These are phyloP conservation scores for Neurospora sp. DNA, from an alignment of 495 filamentous ascomycete genomes.

Conservation along the genomic window DNA sequence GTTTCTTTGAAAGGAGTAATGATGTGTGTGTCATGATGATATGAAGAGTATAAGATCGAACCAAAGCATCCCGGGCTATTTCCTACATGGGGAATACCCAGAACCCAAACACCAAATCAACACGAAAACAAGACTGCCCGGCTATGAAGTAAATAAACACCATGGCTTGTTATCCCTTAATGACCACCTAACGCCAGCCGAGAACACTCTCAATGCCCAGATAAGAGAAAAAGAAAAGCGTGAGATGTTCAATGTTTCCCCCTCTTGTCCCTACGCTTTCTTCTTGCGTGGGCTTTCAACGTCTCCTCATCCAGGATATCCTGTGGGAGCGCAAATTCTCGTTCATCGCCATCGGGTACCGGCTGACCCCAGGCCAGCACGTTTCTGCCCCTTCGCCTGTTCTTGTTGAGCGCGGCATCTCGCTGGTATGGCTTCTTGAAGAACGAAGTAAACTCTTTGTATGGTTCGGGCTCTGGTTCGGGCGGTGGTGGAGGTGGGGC, in stretches of 20 bases:
- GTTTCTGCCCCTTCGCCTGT: conserved; percentile 45
- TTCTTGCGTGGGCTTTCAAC: conserved; percentile 54
- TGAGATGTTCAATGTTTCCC: conserved; percentile 15
- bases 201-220: neutral
- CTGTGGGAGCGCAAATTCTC: conserved; percentile 64
- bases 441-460: conserved; percentile 75
- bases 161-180: neutral
- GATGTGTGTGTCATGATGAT: neutral
- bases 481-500: neutral
- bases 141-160: neutral
- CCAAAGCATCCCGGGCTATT: neutral
- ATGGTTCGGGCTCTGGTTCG: conserved; percentile 9
- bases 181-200: neutral
- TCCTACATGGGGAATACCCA: neutral
- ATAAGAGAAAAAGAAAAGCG: neutral
- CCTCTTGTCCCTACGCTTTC: conserved; percentile 34
- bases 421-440: conserved; percentile 69
- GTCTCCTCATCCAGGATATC: conserved; percentile 60
- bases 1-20: neutral
- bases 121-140: neutral
- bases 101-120: neutral
- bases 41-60: neutral
- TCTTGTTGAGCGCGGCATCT: conserved; percentile 57
- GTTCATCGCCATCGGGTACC: conserved; percentile 58
- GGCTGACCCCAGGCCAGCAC: conserved; percentile 68